These are phyloP conservation scores for Trichophyton equinum DNA, from an alignment of 2,329 filamentous ascomycete species.

Conservation along the genomic window DNA sequence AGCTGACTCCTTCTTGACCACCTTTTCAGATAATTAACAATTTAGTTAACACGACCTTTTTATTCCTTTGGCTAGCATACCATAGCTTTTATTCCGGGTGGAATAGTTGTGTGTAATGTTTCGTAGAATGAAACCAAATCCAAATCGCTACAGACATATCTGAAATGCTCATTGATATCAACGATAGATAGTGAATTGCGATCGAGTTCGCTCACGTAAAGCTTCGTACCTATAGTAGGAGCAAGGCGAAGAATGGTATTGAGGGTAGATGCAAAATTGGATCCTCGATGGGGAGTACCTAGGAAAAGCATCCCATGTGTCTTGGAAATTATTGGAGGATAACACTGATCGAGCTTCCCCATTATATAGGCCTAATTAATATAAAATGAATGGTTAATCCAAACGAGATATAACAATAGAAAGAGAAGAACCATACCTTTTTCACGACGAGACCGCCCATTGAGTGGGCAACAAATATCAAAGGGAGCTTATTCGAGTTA, in stretches of 20 bases:
- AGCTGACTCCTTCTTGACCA: no score
- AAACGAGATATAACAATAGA: background rate
- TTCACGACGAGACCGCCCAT: constrained; percentile 23
- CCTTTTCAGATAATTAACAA: no score
- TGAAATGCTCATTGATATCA: background rate
- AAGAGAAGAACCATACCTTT: constrained; percentile 8
- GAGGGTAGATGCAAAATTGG: constrained; percentile 13
- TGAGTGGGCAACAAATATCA: constrained; percentile 14
- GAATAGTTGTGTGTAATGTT: background rate
- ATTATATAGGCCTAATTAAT: background rate
- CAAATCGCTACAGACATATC: background rate
- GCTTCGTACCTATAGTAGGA: background rate
- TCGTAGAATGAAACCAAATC: background rate
- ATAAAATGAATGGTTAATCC: background rate
- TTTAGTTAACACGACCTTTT: background rate
- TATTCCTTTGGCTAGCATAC: background rate
- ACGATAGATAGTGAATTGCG: background rate
- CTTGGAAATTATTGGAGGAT: no score
- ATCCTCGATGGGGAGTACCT: constrained; percentile 20
- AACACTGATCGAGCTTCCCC: constrained; percentile 8
- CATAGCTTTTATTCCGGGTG: no score
- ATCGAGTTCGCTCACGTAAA: background rate
- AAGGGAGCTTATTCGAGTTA: no score
- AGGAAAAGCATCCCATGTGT: constrained; percentile 14
- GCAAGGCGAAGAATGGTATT: constrained; percentile 16